Percentiles rank a stretch among this genome's conserved stretches.
Conservation (phyloP, 257 asterid species). For the Asclepias syriaca region DNA sequence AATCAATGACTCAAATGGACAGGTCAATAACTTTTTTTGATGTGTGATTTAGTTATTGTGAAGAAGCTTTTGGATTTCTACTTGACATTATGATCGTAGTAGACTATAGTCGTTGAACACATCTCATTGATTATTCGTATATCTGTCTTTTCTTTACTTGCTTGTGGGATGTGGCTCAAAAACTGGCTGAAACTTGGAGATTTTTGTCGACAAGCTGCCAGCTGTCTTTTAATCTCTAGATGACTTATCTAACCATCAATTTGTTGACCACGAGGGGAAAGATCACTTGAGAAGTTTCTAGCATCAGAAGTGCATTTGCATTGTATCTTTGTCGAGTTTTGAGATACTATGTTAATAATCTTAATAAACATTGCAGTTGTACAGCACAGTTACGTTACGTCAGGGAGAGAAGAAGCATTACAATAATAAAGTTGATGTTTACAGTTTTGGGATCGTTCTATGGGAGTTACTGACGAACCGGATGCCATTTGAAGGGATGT, state of each 20-base stretch:
- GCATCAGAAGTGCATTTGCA: constrained; percentile 7
- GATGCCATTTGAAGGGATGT: constrained; percentile 98
- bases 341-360: background rate
- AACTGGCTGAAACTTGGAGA: background rate
- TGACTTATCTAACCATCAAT: background rate
- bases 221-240: background rate
- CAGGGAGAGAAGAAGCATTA: constrained; percentile 98
- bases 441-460: constrained; percentile 90
- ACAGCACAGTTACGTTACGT: constrained; percentile 94
- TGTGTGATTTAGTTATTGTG: background rate
- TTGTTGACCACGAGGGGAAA: background rate
- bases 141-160: background rate
- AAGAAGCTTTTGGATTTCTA: background rate
- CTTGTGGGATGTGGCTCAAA: background rate
- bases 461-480: constrained; percentile 91
- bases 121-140: background rate
- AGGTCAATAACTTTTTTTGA: background rate
- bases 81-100: background rate
- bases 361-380: constrained; percentile 57
- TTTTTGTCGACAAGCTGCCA: too few relatives aligned
- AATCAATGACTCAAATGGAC: background rate
- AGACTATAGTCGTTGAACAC: background rate
- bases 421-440: constrained; percentile 89
- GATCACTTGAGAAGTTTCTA: background rate
- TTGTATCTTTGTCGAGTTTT: background rate